These are phyloP conservation scores for Penicillium corylophilum DNA, from an alignment of 2,329 filamentous ascomycete species.

Conservation along the genomic window DNA sequence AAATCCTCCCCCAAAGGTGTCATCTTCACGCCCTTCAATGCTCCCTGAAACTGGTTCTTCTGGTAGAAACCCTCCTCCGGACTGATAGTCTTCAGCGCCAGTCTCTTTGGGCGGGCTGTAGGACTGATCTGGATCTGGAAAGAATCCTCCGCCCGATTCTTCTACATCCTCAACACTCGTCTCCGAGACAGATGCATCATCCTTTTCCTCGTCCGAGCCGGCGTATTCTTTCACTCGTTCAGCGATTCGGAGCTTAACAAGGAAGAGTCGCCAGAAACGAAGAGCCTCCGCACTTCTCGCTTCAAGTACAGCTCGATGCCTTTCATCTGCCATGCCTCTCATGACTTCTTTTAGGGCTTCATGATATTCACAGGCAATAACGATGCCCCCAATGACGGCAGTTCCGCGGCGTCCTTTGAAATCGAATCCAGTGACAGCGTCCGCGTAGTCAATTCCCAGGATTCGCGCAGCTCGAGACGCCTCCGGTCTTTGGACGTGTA, in stretches of 20 bases:
- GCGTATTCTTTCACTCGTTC: slow-evolving; percentile 67
- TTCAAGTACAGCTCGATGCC: slow-evolving; percentile 62
- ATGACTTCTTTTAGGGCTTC: slow-evolving; percentile 73
- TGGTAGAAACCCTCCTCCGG: slow-evolving; percentile 6
- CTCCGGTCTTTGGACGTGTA: slow-evolving; percentile 56
- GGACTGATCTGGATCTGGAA: slow-evolving; percentile 33
- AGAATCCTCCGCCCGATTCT: slow-evolving; percentile 39
- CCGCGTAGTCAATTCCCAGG: slow-evolving; percentile 79
- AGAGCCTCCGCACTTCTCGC: slow-evolving; percentile 51
- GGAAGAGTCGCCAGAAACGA: slow-evolving; percentile 59
- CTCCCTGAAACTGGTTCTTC: neutral
- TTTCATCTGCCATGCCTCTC: slow-evolving; percentile 64
- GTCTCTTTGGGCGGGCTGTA: neutral
- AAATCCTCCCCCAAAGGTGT: slow-evolving; percentile 22
- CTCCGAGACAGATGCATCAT: slow-evolving; percentile 39
- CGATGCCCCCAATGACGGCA: slow-evolving; percentile 73
- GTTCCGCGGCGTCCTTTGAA: slow-evolving; percentile 86
- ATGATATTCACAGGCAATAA: slow-evolving; percentile 69
- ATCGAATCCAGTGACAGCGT: slow-evolving; percentile 84
- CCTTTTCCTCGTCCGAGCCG: slow-evolving; percentile 35
- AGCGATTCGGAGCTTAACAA: slow-evolving; percentile 65
- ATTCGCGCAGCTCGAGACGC: slow-evolving; percentile 71
- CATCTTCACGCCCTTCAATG: neutral
- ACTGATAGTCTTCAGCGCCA: neutral
- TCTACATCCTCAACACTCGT: slow-evolving; percentile 28